These are phyloP conservation scores for Prototheca cutis DNA, from an alignment of 163 green algal species.

Conservation along the genomic window DNA sequence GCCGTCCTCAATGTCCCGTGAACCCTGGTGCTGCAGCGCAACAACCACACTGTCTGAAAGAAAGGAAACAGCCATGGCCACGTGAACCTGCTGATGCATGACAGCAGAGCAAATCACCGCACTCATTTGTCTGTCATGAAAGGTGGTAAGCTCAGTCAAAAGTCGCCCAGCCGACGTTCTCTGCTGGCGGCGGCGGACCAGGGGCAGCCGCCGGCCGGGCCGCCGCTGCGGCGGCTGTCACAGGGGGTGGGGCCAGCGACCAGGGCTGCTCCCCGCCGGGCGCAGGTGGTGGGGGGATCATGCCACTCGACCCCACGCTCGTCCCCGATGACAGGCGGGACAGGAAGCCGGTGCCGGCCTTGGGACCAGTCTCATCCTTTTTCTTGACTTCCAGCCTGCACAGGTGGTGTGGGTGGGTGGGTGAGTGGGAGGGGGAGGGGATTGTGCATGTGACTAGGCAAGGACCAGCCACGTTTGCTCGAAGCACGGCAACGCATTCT, in stretches of 20 bases:
- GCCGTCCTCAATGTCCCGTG: no score
- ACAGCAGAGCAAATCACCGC: no score
- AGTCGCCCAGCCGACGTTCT: constrained; percentile 24
- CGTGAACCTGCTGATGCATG: no score
- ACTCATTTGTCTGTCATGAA: neutral
- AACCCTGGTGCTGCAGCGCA: no score
- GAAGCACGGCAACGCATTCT: no score
- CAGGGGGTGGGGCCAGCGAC: neutral
- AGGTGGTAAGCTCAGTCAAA: constrained; percentile 14
- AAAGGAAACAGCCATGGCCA: neutral
- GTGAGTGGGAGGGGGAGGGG: no score
- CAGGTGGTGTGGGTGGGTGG: neutral
- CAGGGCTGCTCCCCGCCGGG: neutral
- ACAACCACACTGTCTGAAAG: neutral
- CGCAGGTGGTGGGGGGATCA: neutral
- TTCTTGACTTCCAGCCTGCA: constrained; percentile 1
- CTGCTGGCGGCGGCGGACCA: neutral
- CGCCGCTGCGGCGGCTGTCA: no score
- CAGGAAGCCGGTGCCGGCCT: constrained; percentile 20
- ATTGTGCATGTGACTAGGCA: no score
- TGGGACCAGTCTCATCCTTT: no score
- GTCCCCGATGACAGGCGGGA: constrained; percentile 14
- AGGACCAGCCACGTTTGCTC: no score
- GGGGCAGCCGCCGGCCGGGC: no score
- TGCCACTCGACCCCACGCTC: no score